Conservation (phyloP, 1,284 basidiomycete species). For the Tilletia setariae region DNA sequence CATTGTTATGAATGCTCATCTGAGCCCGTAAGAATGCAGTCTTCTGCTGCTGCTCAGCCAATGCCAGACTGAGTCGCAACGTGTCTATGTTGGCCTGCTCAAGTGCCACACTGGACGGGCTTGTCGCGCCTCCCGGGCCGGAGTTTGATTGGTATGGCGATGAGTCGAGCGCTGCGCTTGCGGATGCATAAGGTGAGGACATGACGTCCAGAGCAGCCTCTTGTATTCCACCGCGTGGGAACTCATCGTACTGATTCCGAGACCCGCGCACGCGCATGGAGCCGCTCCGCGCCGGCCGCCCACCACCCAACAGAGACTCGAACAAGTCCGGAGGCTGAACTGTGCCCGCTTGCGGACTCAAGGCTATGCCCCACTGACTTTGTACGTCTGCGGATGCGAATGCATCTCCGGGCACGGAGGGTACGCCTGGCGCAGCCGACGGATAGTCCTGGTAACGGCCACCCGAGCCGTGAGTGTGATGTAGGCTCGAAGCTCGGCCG, state of each 20-base stretch:
- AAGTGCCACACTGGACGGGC: not conserved
- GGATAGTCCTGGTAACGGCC: not conserved
- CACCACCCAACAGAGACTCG: not conserved
- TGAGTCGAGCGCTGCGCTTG: not conserved
- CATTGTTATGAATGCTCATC: conserved; percentile 18
- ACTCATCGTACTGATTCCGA: conserved; percentile 47
- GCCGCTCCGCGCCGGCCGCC: not conserved
- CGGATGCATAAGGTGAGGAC: conserved; percentile 93
- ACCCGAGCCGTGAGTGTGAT: not conserved
- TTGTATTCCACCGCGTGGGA: too few species aligned
- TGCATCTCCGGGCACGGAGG: not conserved
- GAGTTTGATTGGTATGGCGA: too few species aligned
- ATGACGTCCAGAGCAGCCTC: conserved; percentile 59
- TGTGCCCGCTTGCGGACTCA: not conserved
- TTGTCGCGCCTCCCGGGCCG: not conserved
- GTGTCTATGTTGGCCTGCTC: conserved; percentile 25
- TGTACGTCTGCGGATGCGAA: not conserved
- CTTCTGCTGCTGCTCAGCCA: conserved; percentile 39
- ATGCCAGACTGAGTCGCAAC: conserved; percentile 36
- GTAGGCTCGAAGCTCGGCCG: conserved; percentile 4
- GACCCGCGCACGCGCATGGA: conserved; percentile 8
- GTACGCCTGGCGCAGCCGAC: not conserved
- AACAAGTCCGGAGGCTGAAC: not conserved
- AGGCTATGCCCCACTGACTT: conserved; percentile 12
- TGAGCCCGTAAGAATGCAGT: conserved; percentile 37